phyloP scores from a whole-genome alignment of 2,329 filamentous ascomycete genomes.

The Endocalyx cinctus region DNA sequence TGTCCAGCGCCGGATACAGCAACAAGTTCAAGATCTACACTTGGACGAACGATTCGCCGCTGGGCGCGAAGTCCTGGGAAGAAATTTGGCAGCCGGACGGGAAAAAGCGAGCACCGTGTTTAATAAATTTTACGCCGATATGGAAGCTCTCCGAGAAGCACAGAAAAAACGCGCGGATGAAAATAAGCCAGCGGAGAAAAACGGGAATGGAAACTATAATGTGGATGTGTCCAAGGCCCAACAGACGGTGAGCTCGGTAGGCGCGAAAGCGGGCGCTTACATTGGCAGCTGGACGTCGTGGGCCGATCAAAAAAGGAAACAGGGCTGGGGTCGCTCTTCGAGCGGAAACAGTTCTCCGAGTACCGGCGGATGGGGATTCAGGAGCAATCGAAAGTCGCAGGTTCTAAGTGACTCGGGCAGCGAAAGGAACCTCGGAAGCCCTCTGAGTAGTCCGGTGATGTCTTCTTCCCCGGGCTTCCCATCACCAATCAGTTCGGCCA shows the following conservation, averaged over 20 bases:
- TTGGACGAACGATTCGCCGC: constrained; percentile 85
- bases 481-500: neutral
- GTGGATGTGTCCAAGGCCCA: constrained; percentile 39
- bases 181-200: constrained; percentile 26
- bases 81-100: constrained; percentile 80
- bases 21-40: constrained; percentile 91
- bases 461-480: constrained; percentile 33
- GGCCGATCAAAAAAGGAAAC: constrained; percentile 72
- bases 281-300: constrained; percentile 65
- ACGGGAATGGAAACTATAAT: constrained; percentile 15
- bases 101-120: constrained; percentile 86
- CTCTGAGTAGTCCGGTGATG: constrained; percentile 25
- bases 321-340: constrained; percentile 32
- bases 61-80: constrained; percentile 78
- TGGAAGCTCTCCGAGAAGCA: constrained; percentile 74
- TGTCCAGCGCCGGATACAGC: constrained; percentile 80
- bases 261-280: constrained; percentile 57
- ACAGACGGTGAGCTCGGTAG: constrained; percentile 43
- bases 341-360: constrained; percentile 33
- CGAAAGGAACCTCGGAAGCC: constrained; percentile 29
- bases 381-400: constrained; percentile 21
- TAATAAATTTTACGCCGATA: constrained; percentile 84
- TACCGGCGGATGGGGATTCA: constrained; percentile 27
- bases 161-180: constrained; percentile 62
- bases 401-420: constrained; percentile 21